A percentile compares a stretch with the other conserved stretches of the same genome.
Evolutionary conservation across 148 eudicot species (phyloP).

Genomic region (Rhododendron simsii): DNA sequence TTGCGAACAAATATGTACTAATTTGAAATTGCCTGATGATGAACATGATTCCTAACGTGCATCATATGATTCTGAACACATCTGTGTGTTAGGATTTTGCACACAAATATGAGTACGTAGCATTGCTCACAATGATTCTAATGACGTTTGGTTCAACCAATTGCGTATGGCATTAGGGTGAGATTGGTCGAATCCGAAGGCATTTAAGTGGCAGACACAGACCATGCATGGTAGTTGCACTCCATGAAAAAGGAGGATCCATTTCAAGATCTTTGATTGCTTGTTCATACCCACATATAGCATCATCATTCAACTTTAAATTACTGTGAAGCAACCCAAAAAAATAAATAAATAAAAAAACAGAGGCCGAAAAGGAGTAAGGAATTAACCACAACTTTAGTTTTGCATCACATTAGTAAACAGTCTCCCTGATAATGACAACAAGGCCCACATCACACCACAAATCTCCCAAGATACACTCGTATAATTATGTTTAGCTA

Average conservation of each 20-base stretch:
- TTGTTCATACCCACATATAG: neutral
- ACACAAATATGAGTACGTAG: no score
- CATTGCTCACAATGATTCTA: neutral
- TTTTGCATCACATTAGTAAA: neutral
- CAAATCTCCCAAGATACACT: slow-evolving; percentile 2
- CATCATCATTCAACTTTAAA: slow-evolving; percentile 1
- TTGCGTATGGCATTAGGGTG: neutral
- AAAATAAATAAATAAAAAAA: neutral
- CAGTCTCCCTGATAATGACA: neutral
- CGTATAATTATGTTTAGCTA: neutral
- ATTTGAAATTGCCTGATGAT: neutral
- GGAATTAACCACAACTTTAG: neutral
- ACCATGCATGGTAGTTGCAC: slow-evolving; percentile 4
- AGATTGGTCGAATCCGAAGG: neutral
- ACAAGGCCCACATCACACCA: neutral
- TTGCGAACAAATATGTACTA: neutral
- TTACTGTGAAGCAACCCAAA: neutral
- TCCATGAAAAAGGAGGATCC: slow-evolving; percentile 2
- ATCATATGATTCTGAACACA: neutral
- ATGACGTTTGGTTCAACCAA: neutral
- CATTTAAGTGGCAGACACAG: slow-evolving; percentile 3
- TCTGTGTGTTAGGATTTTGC: no score
- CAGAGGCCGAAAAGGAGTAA: neutral
- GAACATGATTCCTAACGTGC: neutral
- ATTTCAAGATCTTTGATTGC: slow-evolving; percentile 2